Percentiles rank a stretch among this genome's conserved stretches.
Conservation (phyloP, 1,284 basidiomycete genomes). For the Marasmius sp. region DNA sequence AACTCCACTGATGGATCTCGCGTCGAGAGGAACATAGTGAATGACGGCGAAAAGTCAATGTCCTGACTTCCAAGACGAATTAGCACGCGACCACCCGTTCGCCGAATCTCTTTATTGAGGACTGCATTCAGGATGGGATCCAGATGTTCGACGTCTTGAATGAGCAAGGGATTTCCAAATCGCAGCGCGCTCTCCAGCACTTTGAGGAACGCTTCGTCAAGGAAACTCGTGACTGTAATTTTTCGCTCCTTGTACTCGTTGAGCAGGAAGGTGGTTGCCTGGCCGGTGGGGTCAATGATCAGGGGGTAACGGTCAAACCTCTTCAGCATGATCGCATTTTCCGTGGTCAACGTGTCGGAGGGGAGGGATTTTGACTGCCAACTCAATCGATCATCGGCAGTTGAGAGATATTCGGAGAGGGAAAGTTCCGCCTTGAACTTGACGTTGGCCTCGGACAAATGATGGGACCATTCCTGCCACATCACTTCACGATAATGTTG, state of each 20-base stretch:
- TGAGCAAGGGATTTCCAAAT: conserved; percentile 96
- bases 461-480: conserved; percentile 94
- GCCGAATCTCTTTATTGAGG: conserved; percentile 93
- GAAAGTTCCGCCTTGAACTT: conserved; percentile 93
- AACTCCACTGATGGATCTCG: conserved; percentile 97
- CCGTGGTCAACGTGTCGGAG: conserved; percentile 92
- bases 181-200: conserved; percentile 98
- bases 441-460: conserved; percentile 88
- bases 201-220: conserved; percentile 98
- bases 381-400: conserved; percentile 92
- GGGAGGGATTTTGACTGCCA: conserved; percentile 97
- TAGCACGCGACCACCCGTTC: conserved; percentile 95
- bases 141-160: conserved; percentile 97
- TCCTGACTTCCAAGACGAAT: conserved; percentile 99
- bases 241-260: conserved; percentile 97
- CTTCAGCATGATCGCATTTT: conserved; percentile 99
- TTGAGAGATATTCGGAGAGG: conserved; percentile 94
- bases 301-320: conserved; percentile 98
- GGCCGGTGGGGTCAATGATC: conserved; percentile 99
- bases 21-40: conserved; percentile 99
- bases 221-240: conserved; percentile 97
- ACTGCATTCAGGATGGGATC: conserved; percentile 99
- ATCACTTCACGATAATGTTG: conserved; percentile 97
- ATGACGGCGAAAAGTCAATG: conserved; percentile 98
- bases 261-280: conserved; percentile 91